phyloP scores from a whole-genome alignment of 1,284 basidiomycete genomes.

The Boletus smithii region DNA sequence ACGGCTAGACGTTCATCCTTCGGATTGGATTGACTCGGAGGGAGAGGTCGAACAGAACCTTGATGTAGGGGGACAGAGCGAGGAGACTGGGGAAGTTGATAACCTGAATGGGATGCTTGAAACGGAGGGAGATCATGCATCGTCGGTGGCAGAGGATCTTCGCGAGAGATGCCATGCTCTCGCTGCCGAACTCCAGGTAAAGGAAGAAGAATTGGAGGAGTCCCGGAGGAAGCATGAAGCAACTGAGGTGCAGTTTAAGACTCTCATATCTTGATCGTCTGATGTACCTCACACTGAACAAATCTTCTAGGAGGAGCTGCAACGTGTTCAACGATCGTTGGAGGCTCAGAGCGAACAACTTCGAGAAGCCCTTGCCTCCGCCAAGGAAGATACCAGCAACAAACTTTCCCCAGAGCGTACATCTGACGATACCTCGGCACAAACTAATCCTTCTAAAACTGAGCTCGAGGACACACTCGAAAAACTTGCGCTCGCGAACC shows the following conservation, averaged over 20 bases:
- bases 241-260: constrained; percentile 21
- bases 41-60: constrained; percentile 29
- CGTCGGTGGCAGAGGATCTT: constrained; percentile 4
- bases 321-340: constrained; percentile 14
- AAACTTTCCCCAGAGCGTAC: constrained; percentile 3
- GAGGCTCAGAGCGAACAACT: constrained; percentile 24
- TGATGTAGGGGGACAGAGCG: constrained; percentile 14
- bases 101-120: constrained; percentile 1
- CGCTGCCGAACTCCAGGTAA: constrained; percentile 18
- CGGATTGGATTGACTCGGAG: constrained; percentile 24
- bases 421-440: constrained; percentile 8
- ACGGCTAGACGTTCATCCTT: constrained; percentile 22
- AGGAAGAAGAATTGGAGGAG: constrained; percentile 21
- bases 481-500: constrained; percentile 18
- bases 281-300: constrained; percentile 9
- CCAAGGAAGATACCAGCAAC: constrained; percentile 5
- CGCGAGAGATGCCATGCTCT: constrained; percentile 20
- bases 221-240: constrained; percentile 17
- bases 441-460: constrained; percentile 1
- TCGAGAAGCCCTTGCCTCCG: constrained; percentile 14
- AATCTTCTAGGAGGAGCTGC: constrained; percentile 21
- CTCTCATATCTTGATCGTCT: neutral
- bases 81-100: constrained; percentile 21
- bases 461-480: constrained; percentile 8
- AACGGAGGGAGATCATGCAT: constrained; percentile 13